Percentiles rank a stretch among this genome's conserved stretches.
Conservation (phyloP, 805 yeast species). For the Schizosaccharomyces osmophilus region DNA sequence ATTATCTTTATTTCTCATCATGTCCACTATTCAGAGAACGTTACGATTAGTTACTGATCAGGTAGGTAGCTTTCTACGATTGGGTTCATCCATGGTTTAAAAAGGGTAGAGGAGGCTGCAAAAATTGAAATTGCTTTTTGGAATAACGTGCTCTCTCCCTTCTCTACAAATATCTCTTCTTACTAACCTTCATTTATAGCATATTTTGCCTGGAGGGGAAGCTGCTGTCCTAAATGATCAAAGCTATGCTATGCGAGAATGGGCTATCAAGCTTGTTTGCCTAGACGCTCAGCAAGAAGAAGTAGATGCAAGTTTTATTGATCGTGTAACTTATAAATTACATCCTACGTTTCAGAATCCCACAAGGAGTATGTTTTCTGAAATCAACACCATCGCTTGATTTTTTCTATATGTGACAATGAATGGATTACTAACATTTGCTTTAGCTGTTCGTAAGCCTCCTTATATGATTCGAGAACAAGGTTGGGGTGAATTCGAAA, state of each 20-base stretch:
- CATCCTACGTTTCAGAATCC: slow-evolving; percentile 93
- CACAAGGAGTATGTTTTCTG: slow-evolving; percentile 21
- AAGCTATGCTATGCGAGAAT: slow-evolving; percentile 79
- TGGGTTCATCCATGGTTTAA: too few species aligned
- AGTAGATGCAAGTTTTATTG: slow-evolving; percentile 67
- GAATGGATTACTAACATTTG: neutral
- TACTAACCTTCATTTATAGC: neutral
- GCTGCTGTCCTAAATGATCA: slow-evolving; percentile 57
- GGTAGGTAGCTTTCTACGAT: neutral
- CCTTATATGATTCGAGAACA: slow-evolving; percentile 78
- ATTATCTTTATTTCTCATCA: neutral
- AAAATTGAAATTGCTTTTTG: neutral
- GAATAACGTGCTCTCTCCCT: neutral
- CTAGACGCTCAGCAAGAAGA: slow-evolving; percentile 62
- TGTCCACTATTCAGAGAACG: slow-evolving; percentile 1
- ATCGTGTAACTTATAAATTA: slow-evolving; percentile 73
- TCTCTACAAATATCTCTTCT: neutral
- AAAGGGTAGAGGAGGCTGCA: too few species aligned
- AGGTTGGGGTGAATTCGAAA: slow-evolving; percentile 97
- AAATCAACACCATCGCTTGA: neutral
- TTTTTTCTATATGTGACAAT: neutral
- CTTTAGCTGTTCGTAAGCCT: slow-evolving; percentile 34
- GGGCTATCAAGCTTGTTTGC: slow-evolving; percentile 59
- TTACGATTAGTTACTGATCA: slow-evolving; percentile 1
- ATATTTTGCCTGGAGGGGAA: neutral